Evolutionary conservation across 768 basidiomycete species (phyloP), one percentile per base, ranked within the genome.

Genomic region (Dendrothele bispora): DNA sequence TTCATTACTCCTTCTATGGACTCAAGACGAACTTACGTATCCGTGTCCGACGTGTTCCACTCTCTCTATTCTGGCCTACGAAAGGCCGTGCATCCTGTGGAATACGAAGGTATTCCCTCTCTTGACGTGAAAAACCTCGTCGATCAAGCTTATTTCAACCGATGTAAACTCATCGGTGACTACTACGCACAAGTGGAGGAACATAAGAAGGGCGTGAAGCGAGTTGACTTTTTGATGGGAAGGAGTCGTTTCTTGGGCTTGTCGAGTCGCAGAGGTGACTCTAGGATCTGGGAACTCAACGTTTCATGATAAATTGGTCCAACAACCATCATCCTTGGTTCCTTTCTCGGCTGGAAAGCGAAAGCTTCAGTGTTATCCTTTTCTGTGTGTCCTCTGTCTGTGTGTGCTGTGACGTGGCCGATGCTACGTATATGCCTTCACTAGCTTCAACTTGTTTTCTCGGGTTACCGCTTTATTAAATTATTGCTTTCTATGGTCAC

Each of bases 141-240:
- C n/a, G 64, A 64, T 3, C 56, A 45, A 5, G 77, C 79, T 5
- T 84, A 72, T 57, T 62, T 62, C 35, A 50, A 44, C 5, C 71
- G 82, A 17, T 77, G 66, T 49, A 57, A 61, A 28, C 60, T 64
- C 11, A 61, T 72, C 12, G 35, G 52, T 1, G 65, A 72, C 11
- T 47, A 59, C 2, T 57, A 57, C 26, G 59, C 47, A 1, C 64
- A 63, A 21, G 68, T 65, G 26, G 55, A 59, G 22, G 80, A 82
- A 60, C 64, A 68, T 51, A 54, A 53, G 10, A 75, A 75, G 55
- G 79, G 78, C 0, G 54, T 83, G 17, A 80, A 75, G 59, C 62
- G 79, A 41, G 70, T 84, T 0, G 82, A 84, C 59, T 82, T 80
- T 54, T 60, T 84, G 39, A 59, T 66, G 40, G 69, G 62, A 30